phyloP scores from a whole-genome alignment of 306 rosid genomes.

The Cucumis sativus region DNA sequence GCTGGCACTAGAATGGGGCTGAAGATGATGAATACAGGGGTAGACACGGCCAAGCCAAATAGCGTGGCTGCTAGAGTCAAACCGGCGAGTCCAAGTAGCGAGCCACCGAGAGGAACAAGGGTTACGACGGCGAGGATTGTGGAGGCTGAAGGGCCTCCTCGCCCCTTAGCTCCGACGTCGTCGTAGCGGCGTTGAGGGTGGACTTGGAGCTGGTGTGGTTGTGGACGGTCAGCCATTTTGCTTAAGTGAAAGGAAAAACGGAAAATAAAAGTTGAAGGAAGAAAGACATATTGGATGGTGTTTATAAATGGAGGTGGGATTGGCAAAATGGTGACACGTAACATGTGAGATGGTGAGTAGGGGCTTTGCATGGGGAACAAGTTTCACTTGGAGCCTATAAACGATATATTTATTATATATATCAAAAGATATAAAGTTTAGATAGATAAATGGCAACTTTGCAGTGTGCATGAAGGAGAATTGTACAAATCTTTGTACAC shows the following conservation, averaged over 20 bases:
- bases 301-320: conserved; percentile 24
- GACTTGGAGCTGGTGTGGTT: conserved; percentile 47
- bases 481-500: background rate
- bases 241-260: background rate
- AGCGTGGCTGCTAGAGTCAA: conserved; percentile 39
- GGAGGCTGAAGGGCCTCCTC: conserved; percentile 26
- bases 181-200: conserved; percentile 27
- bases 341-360: conserved; percentile 34
- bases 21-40: conserved; percentile 57
- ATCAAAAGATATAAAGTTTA: background rate
- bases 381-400: conserved; percentile 32
- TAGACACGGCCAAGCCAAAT: conserved; percentile 27
- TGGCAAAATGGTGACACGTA: conserved; percentile 44
- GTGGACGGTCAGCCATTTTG: conserved; percentile 58
- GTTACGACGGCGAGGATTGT: conserved; percentile 27
- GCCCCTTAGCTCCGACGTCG: conserved; percentile 2
- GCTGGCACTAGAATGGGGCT: conserved; percentile 80
- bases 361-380: conserved; percentile 68
- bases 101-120: conserved; percentile 44
- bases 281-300: conserved; percentile 5
- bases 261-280: background rate
- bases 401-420: background rate
- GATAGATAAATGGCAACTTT: background rate
- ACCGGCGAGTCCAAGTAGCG: conserved; percentile 37
- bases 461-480: background rate